phyloP scores from a whole-genome alignment of 1,139 yeast genomes.

The Geotrichum fermentans region DNA sequence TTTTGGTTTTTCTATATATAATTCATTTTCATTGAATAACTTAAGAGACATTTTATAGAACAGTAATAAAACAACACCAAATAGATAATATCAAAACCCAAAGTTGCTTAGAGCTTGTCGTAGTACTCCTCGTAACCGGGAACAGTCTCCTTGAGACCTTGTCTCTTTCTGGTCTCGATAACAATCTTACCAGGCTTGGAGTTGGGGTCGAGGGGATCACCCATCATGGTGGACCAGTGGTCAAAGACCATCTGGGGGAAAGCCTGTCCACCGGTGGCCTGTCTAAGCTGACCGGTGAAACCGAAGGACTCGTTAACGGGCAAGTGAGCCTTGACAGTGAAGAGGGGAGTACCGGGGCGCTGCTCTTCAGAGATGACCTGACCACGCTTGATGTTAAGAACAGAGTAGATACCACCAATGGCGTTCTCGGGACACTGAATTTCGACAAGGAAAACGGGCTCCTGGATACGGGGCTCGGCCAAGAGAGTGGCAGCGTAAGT shows the following conservation, averaged over 20 bases:
- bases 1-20: background rate
- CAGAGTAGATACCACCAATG: conserved; percentile 99
- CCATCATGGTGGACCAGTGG: conserved; percentile 89
- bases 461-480: conserved; percentile 99
- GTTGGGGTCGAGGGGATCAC: conserved; percentile 89
- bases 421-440: conserved; percentile 99
- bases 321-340: conserved; percentile 98
- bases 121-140: conserved; percentile 99
- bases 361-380: conserved; percentile 98
- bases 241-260: conserved; percentile 99
- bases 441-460: conserved; percentile 98
- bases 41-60: conserved; percentile 4
- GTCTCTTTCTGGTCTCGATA: conserved; percentile 86
- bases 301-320: conserved; percentile 99
- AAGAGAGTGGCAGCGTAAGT: conserved; percentile 96
- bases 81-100: conserved; percentile 5
- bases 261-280: conserved; percentile 99
- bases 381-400: conserved; percentile 99
- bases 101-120: conserved; percentile 80
- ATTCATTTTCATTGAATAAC: background rate
- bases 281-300: conserved; percentile 99
- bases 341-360: conserved; percentile 99
- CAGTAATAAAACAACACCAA: conserved; percentile 5
- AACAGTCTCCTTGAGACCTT: conserved; percentile 93
- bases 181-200: conserved; percentile 96